These are phyloP conservation scores for Phascolomyces articulosus DNA, from an alignment of 371 early-diverging fungal species.

Conservation along the genomic window DNA sequence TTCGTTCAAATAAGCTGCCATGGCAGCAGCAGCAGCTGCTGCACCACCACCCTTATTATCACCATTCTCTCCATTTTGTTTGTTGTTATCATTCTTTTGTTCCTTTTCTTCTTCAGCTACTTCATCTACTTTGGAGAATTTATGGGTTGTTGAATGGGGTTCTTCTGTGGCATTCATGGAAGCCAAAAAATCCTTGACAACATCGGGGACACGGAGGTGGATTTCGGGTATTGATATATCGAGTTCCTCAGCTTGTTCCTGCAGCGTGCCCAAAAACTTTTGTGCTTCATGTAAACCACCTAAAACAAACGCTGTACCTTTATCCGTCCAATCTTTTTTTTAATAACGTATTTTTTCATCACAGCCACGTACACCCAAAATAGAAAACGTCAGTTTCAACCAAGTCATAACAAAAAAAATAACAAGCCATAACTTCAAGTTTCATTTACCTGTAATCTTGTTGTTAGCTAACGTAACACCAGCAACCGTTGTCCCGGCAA, in stretches of 20 bases:
- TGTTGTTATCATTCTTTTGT: conserved; percentile 9
- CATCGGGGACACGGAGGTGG: conserved; percentile 37
- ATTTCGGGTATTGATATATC: conserved; percentile 46
- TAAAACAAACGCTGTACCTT: conserved; percentile 26
- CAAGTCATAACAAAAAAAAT: not conserved
- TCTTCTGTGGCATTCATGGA: conserved; percentile 15
- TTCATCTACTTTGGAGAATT: conserved; percentile 13
- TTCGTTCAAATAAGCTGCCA: conserved; percentile 20
- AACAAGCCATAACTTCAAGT: too few relatives aligned
- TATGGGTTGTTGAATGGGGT: conserved; percentile 20
- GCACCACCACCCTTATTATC: conserved; percentile 11
- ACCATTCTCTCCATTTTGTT: not conserved
- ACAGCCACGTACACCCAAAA: too few relatives aligned
- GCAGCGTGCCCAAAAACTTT: conserved; percentile 24
- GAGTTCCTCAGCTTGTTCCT: conserved; percentile 29
- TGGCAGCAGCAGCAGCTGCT: conserved; percentile 23
- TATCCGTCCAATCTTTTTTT: conserved; percentile 37
- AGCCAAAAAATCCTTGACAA: conserved; percentile 30
- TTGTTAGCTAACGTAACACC: conserved; percentile 45
- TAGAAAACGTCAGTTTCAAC: too few relatives aligned
- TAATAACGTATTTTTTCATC: too few relatives aligned
- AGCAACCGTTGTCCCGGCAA: conserved; percentile 46
- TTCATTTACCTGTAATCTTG: conserved; percentile 41
- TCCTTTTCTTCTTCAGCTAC: conserved; percentile 8
- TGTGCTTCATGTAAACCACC: conserved; percentile 27